Percentiles rank a stretch among this genome's conserved stretches.
Evolutionary conservation across 2,329 filamentous ascomycete genomes (phyloP).

Genomic region (Bipolaris zeicola): DNA sequence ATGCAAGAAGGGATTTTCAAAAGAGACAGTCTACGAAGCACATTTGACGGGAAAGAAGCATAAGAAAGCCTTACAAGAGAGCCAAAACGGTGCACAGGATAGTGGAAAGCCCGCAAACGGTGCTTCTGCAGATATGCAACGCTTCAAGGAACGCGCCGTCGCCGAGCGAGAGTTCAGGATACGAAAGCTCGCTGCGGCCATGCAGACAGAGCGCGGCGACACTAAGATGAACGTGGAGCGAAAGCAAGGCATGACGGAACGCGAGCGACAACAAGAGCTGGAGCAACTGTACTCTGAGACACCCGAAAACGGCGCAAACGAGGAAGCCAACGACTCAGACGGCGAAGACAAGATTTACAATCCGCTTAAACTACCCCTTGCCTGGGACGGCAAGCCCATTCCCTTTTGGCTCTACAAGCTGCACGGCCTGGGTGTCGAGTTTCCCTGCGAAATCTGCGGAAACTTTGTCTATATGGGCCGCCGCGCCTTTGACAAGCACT

Average conservation of each 20-base stretch:
- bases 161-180: constrained; percentile 87
- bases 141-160: constrained; percentile 83
- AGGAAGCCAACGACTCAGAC: constrained; percentile 69
- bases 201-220: constrained; percentile 86
- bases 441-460: constrained; percentile 93
- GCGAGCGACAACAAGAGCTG: constrained; percentile 90
- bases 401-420: constrained; percentile 99
- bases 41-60: constrained; percentile 94
- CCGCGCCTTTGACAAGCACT: constrained; percentile 96
- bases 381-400: constrained; percentile 98
- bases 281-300: constrained; percentile 78
- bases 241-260: constrained; percentile 95
- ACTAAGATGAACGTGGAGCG: constrained; percentile 95
- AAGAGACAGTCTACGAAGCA: constrained; percentile 89
- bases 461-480: constrained; percentile 99
- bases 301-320: constrained; percentile 60
- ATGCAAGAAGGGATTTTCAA: constrained; percentile 94
- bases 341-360: constrained; percentile 90
- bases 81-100: constrained; percentile 44
- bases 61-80: constrained; percentile 73
- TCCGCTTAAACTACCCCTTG: constrained; percentile 90
- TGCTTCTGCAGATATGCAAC: constrained; percentile 27
- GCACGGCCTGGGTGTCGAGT: constrained; percentile 92
- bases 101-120: constrained; percentile 27
- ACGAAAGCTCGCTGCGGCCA: constrained; percentile 76